Conservation (phyloP, 768 basidiomycete species). For the Mrakia hoshinonis region DNA sequence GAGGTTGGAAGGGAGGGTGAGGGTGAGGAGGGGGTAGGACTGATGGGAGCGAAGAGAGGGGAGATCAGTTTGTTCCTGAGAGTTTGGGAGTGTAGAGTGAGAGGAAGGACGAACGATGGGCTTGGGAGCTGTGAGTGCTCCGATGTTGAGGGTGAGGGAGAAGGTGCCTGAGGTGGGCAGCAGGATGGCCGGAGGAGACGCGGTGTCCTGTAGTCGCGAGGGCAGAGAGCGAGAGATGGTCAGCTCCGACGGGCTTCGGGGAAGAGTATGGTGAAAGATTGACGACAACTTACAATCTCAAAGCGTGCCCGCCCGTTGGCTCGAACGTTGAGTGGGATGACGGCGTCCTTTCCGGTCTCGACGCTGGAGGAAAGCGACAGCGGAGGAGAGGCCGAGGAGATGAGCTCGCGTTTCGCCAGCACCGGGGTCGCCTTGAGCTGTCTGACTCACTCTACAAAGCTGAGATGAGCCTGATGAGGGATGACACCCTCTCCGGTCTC, state of each 20-base stretch:
- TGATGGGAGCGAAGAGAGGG: not conserved
- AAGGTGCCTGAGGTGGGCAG: constrained; percentile 21
- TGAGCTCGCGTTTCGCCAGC: not conserved
- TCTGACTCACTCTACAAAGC: constrained; percentile 25
- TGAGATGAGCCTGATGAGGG: constrained; percentile 28
- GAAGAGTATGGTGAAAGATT: not conserved
- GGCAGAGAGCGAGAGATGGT: not conserved
- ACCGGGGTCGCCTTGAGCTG: not conserved
- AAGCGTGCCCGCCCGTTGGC: constrained; percentile 24
- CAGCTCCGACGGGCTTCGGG: not conserved
- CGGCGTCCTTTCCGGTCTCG: constrained; percentile 22
- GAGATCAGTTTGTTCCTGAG: not conserved
- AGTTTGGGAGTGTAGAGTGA: not conserved
- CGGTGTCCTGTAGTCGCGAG: constrained; percentile 21
- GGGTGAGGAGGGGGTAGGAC: constrained; percentile 27
- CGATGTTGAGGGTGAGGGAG: constrained; percentile 24
- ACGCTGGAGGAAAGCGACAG: constrained; percentile 2
- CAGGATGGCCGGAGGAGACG: constrained; percentile 14
- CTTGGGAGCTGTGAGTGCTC: constrained; percentile 11
- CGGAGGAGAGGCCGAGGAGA: not conserved
- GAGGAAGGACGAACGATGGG: constrained; percentile 17
- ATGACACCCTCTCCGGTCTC: constrained; percentile 12
- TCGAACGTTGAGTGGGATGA: constrained; percentile 24
- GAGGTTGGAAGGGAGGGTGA: constrained; percentile 15
- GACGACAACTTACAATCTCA: constrained; percentile 13